A percentile compares a stretch with the other conserved stretches of the same genome.
Evolutionary conservation across 2,329 filamentous ascomycete species (phyloP).

Genomic region (Huntiella decipiens): DNA sequence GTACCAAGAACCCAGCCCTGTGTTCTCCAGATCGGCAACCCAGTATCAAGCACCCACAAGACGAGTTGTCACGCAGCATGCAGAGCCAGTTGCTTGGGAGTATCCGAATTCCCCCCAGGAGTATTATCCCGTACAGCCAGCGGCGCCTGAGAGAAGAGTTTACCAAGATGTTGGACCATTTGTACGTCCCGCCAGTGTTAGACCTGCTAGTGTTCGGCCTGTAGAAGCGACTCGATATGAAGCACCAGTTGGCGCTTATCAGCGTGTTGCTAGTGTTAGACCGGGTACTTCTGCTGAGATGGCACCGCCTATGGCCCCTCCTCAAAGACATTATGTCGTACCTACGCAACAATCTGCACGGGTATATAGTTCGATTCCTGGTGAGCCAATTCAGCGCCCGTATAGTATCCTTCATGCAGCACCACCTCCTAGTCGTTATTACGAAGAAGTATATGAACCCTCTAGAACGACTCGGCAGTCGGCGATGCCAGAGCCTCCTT

Average conservation of each 20-base stretch:
- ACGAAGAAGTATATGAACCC: slow-evolving; percentile 16
- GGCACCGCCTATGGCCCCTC: background rate
- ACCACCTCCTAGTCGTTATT: slow-evolving; percentile 27
- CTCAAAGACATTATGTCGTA: slow-evolving; percentile 15
- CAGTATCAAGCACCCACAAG: slow-evolving; percentile 25
- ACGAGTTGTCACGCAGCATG: slow-evolving; percentile 43
- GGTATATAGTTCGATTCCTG: slow-evolving; percentile 19
- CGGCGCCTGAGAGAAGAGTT: slow-evolving; percentile 22
- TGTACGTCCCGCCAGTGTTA: slow-evolving; percentile 14
- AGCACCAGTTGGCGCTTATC: slow-evolving; percentile 21
- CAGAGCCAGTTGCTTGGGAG: slow-evolving; percentile 22
- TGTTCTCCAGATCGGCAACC: slow-evolving; percentile 34
- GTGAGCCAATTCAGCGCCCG: slow-evolving; percentile 17
- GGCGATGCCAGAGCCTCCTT: background rate
- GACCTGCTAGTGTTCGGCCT: slow-evolving; percentile 7
- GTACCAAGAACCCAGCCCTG: slow-evolving; percentile 29
- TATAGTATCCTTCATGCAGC: slow-evolving; percentile 23
- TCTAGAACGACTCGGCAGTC: background rate
- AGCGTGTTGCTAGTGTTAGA: slow-evolving; percentile 25
- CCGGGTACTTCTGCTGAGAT: slow-evolving; percentile 17
- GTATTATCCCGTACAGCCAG: slow-evolving; percentile 28
- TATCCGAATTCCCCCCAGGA: slow-evolving; percentile 22
- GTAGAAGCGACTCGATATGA: slow-evolving; percentile 26
- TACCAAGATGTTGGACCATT: slow-evolving; percentile 35
- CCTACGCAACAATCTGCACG: slow-evolving; percentile 16